Conservation (phyloP, 495 filamentous ascomycete genomes). For the Elaphomyces granulatus region DNA sequence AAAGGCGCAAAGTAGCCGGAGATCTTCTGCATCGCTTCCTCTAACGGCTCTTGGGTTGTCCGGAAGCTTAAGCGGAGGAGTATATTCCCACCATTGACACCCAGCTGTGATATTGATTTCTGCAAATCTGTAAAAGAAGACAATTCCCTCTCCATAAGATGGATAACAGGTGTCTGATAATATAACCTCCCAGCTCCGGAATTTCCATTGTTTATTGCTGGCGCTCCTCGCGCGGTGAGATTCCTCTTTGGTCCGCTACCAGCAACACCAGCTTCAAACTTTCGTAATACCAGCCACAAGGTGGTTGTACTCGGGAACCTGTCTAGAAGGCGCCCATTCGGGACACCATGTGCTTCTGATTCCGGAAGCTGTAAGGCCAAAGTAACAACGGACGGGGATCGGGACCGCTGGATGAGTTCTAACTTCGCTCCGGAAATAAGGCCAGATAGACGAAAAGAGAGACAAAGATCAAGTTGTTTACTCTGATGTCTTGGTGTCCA, state of each 20-base stretch:
- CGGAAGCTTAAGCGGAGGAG: conserved; percentile 65
- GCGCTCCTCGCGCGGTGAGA: conserved; percentile 64
- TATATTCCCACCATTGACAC: conserved; percentile 67
- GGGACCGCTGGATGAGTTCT: conserved; percentile 74
- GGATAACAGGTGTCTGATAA: conserved; percentile 75
- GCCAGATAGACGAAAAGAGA: conserved; percentile 73
- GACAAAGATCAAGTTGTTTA: conserved; percentile 70
- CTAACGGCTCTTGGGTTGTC: conserved; percentile 60
- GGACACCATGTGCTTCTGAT: conserved; percentile 40
- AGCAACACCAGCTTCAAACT: conserved; percentile 61
- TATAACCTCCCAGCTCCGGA: conserved; percentile 59
- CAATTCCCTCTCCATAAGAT: conserved; percentile 64
- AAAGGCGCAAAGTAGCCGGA: conserved; percentile 45
- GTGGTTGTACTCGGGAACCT: conserved; percentile 75
- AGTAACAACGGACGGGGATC: conserved; percentile 66
- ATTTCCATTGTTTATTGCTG: conserved; percentile 36
- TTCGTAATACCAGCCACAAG: conserved; percentile 74
- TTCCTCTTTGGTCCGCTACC: conserved; percentile 44
- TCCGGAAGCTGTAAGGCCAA: conserved; percentile 71
- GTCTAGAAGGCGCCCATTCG: conserved; percentile 52
- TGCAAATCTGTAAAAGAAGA: conserved; percentile 66
- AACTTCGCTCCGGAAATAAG: conserved; percentile 77
- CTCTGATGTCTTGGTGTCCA: conserved; percentile 70
- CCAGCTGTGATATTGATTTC: conserved; percentile 74
- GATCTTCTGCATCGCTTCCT: conserved; percentile 75